Evolutionary conservation across 2,329 filamentous ascomycete species (phyloP).

Genomic region (Phialemoniopsis sp.): DNA sequence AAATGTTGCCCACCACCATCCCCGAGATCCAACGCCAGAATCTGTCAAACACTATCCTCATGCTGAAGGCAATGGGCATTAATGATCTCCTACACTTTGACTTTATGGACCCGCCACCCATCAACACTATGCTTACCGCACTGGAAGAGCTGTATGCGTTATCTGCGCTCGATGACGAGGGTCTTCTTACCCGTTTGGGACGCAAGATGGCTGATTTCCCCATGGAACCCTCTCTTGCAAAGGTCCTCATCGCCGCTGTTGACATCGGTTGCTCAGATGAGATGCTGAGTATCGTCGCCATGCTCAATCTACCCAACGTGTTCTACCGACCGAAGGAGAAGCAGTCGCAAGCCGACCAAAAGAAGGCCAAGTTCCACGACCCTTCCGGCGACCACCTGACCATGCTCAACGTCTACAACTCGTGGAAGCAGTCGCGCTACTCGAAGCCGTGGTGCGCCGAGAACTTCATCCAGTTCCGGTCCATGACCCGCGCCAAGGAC

Average conservation of each 20-base stretch:
- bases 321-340: constrained; percentile 98
- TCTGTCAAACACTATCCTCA: constrained; percentile 85
- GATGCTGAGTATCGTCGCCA: constrained; percentile 88
- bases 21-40: constrained; percentile 97
- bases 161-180: constrained; percentile 90
- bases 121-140: constrained; percentile 95
- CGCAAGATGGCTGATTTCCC: constrained; percentile 98
- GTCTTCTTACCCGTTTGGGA: constrained; percentile 83
- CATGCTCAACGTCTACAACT: constrained; percentile 92
- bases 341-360: constrained; percentile 91
- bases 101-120: constrained; percentile 97
- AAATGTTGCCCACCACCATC: constrained; percentile 94
- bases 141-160: constrained; percentile 93
- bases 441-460: constrained; percentile 93
- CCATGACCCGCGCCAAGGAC: constrained; percentile 85
- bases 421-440: constrained; percentile 85
- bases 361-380: constrained; percentile 97
- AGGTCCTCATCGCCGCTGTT: constrained; percentile 76
- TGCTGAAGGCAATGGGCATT: constrained; percentile 99
- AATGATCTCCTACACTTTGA: constrained; percentile 97
- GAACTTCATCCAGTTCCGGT: constrained; percentile 92
- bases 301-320: constrained; percentile 81
- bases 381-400: constrained; percentile 92
- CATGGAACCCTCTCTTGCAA: constrained; percentile 91
- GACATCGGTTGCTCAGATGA: constrained; percentile 90